Evolutionary conservation across 208 protist genomes (phyloP).

Genomic region (Crithidia fasciculata): DNA sequence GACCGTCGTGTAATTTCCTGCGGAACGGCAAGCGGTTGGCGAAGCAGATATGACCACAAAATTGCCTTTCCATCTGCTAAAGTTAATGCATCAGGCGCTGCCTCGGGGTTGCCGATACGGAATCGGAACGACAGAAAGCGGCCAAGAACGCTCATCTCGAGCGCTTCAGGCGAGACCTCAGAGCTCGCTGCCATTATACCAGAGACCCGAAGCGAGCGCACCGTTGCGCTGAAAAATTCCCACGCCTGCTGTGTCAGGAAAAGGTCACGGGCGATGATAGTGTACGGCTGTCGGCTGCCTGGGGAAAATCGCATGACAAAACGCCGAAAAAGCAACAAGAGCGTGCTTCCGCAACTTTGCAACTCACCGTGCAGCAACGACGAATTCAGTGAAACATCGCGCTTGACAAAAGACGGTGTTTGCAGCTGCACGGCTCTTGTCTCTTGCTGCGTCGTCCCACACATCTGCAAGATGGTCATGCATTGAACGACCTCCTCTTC

Average conservation of each 20-base stretch:
- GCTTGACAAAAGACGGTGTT: constrained; percentile 11
- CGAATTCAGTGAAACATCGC: constrained; percentile 6
- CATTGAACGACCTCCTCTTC: constrained; percentile 50
- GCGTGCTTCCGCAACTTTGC: constrained; percentile 27
- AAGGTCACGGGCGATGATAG: constrained; percentile 36
- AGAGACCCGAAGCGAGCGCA: constrained; percentile 38
- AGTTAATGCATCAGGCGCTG: constrained; percentile 32
- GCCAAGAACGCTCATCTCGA: constrained; percentile 65
- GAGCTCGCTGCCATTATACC: constrained; percentile 35
- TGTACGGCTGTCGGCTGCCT: constrained; percentile 54
- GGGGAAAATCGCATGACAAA: constrained; percentile 57
- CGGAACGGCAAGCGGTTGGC: constrained; percentile 39
- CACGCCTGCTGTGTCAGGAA: constrained; percentile 50
- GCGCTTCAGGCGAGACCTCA: constrained; percentile 14
- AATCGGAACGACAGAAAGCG: constrained; percentile 69
- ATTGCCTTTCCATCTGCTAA: constrained; percentile 70
- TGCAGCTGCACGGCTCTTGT: constrained; percentile 19
- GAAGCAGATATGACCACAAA: constrained; percentile 74
- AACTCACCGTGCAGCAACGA: constrained; percentile 1
- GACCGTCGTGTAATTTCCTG: constrained; percentile 34
- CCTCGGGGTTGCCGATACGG: constrained; percentile 30
- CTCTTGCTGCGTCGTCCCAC: constrained; percentile 24
- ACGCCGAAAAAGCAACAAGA: constrained; percentile 72
- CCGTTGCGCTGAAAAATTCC: constrained; percentile 40
- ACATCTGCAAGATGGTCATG: constrained; percentile 18